A percentile compares a stretch with the other conserved stretches of the same genome.
Evolutionary conservation across 2,329 filamentous ascomycete species (phyloP).

Genomic region (Aspergillus hortae): DNA sequence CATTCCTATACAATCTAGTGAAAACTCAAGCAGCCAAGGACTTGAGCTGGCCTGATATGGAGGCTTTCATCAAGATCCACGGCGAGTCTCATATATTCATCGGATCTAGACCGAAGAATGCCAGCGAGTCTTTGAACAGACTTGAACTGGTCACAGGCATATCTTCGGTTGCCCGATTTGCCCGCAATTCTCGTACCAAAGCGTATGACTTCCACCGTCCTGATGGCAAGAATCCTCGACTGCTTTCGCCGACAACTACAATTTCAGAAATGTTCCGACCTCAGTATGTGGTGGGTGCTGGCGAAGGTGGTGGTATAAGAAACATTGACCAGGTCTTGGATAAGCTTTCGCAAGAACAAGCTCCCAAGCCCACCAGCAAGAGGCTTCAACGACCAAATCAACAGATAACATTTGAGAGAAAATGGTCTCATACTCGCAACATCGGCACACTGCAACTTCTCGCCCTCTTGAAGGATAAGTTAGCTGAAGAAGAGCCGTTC

Average conservation of each 20-base stretch:
- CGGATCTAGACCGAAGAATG: slow-evolving; percentile 24
- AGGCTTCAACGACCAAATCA: slow-evolving; percentile 6
- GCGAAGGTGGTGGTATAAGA: slow-evolving; percentile 10
- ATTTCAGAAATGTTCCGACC: slow-evolving; percentile 20
- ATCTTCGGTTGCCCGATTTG: slow-evolving; percentile 24
- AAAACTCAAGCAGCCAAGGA: slow-evolving; percentile 10
- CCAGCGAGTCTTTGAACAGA: slow-evolving; percentile 23
- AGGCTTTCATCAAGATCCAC: slow-evolving; percentile 28
- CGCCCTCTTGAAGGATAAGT: slow-evolving; percentile 18
- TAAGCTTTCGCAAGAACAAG: slow-evolving; percentile 14
- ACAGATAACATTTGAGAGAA: slow-evolving; percentile 6
- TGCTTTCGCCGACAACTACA: slow-evolving; percentile 22
- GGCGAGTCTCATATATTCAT: slow-evolving; percentile 28
- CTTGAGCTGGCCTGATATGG: slow-evolving; percentile 28
- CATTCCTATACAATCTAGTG: slow-evolving; percentile 28
- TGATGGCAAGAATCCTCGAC: slow-evolving; percentile 18
- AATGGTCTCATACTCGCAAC: slow-evolving; percentile 20
- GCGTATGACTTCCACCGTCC: slow-evolving; percentile 12
- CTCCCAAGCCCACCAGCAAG: slow-evolving; percentile 12
- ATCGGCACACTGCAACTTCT: slow-evolving; percentile 23
- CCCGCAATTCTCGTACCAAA: slow-evolving; percentile 19
- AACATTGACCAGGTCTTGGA: slow-evolving; percentile 15
- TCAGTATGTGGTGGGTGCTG: slow-evolving; percentile 13
- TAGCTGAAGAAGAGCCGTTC: slow-evolving; percentile 26
- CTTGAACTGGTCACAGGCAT: slow-evolving; percentile 27